Conservation (phyloP, 306 rosid genomes). For the Lathyrus oleraceus region DNA sequence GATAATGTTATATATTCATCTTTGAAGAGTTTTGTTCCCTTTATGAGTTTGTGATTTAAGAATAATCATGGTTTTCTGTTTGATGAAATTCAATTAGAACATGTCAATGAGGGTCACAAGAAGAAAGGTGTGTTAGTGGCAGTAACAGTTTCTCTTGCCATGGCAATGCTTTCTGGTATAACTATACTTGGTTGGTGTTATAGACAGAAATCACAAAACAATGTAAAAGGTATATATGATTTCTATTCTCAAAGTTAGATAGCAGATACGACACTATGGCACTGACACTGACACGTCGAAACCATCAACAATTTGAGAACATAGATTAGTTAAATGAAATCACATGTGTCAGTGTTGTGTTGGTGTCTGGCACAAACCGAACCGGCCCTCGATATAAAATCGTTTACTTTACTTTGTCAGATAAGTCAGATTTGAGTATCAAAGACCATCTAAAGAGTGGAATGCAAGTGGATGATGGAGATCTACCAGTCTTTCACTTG, state of each 20-base stretch:
- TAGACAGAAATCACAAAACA: constrained; percentile 20
- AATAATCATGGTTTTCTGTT: constrained; percentile 23
- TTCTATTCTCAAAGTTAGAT: neutral
- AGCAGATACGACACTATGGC: neutral
- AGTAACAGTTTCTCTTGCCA: constrained; percentile 21
- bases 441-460: constrained; percentile 30
- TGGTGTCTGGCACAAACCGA: neutral
- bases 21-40: neutral
- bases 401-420: neutral
- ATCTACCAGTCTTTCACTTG: constrained; percentile 49
- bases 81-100: constrained; percentile 28
- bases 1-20: neutral
- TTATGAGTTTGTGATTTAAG: constrained; percentile 17
- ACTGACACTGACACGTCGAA: neutral
- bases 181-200: constrained; percentile 33
- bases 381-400: neutral
- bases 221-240: constrained; percentile 32
- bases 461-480: constrained; percentile 52
- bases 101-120: constrained; percentile 26
- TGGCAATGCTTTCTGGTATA: constrained; percentile 19
- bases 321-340: neutral
- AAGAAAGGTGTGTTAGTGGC: constrained; percentile 35
- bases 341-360: neutral
- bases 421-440: constrained; percentile 20
- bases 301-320: neutral